These are phyloP conservation scores for Senecio squalidus DNA, from an alignment of 140 eudicot genomes.

Conservation along the genomic window DNA sequence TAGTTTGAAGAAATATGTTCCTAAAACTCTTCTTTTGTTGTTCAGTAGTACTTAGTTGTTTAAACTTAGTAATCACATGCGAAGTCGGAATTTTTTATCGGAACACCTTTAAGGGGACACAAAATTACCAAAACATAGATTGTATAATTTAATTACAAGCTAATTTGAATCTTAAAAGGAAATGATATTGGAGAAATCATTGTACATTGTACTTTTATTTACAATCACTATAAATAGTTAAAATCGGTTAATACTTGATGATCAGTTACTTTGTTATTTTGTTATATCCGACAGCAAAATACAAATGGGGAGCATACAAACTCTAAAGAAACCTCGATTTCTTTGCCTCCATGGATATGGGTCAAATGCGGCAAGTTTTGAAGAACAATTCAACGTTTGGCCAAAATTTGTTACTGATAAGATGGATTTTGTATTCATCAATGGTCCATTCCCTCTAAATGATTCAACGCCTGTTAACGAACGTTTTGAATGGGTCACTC, in stretches of 20 bases:
- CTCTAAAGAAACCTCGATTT: slow-evolving; percentile 12
- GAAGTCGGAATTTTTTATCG: too few species aligned
- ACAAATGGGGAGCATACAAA: background rate
- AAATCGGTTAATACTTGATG: background rate
- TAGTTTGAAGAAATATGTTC: too few species aligned
- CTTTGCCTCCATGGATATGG: slow-evolving; percentile 13
- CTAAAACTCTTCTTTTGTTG: too few species aligned
- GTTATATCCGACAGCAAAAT: background rate
- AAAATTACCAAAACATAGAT: too few species aligned
- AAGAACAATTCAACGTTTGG: background rate
- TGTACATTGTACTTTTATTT: too few species aligned
- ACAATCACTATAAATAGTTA: too few species aligned
- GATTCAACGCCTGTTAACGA: background rate
- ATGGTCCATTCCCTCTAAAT: background rate
- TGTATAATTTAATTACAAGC: too few species aligned
- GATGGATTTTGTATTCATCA: slow-evolving; percentile 14
- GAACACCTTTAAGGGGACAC: too few species aligned
- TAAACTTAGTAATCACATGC: too few species aligned
- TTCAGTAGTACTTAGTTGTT: too few species aligned
- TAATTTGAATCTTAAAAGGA: too few species aligned
- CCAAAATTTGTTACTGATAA: background rate
- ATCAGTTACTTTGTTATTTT: background rate
- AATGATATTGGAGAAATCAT: too few species aligned
- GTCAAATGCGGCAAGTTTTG: background rate
- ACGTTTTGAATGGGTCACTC: background rate